Evolutionary conservation across 331 rosid genomes (phyloP).

Genomic region (Pyracantha coccinea): DNA sequence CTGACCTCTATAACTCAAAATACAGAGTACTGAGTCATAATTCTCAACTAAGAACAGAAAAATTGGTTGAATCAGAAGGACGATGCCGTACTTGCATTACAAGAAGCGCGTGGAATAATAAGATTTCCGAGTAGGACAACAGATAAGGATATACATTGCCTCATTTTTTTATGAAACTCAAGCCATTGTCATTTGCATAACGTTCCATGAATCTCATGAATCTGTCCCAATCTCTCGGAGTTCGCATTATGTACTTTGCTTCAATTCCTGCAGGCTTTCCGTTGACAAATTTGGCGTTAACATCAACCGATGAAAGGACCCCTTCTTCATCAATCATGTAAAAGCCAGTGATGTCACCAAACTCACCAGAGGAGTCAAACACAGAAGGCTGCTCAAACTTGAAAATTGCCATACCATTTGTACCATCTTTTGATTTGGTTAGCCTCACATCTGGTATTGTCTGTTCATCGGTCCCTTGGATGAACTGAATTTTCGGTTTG

Average conservation of each 20-base stretch:
- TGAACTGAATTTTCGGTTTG: slow-evolving; percentile 75
- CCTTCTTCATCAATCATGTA: slow-evolving; percentile 99
- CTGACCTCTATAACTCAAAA: slow-evolving; percentile 7
- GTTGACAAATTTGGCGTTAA: slow-evolving; percentile 81
- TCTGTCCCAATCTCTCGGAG: slow-evolving; percentile 86
- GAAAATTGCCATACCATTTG: slow-evolving; percentile 91
- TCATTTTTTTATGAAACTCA: slow-evolving; percentile 77
- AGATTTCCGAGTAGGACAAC: slow-evolving; percentile 16
- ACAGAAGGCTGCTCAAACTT: slow-evolving; percentile 89
- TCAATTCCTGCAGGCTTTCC: slow-evolving; percentile 91
- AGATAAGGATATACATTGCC: slow-evolving; percentile 1
- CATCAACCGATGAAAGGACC: slow-evolving; percentile 86
- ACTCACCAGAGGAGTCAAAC: slow-evolving; percentile 89
- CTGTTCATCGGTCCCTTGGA: slow-evolving; percentile 94
- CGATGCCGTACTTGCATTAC: slow-evolving; percentile 13
- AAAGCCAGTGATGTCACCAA: slow-evolving; percentile 93
- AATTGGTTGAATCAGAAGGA: slow-evolving; percentile 22
- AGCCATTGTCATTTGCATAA: slow-evolving; percentile 71
- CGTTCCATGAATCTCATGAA: slow-evolving; percentile 99
- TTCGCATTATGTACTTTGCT: slow-evolving; percentile 87
- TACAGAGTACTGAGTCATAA: slow-evolving; percentile 5
- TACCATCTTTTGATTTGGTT: slow-evolving; percentile 89
- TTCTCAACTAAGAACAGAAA: slow-evolving; percentile 20
- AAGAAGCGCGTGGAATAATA: slow-evolving; percentile 21
- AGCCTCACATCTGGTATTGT: slow-evolving; percentile 87